Conservation (phyloP, 345 rosid species). For the Linum usitatissimum region DNA sequence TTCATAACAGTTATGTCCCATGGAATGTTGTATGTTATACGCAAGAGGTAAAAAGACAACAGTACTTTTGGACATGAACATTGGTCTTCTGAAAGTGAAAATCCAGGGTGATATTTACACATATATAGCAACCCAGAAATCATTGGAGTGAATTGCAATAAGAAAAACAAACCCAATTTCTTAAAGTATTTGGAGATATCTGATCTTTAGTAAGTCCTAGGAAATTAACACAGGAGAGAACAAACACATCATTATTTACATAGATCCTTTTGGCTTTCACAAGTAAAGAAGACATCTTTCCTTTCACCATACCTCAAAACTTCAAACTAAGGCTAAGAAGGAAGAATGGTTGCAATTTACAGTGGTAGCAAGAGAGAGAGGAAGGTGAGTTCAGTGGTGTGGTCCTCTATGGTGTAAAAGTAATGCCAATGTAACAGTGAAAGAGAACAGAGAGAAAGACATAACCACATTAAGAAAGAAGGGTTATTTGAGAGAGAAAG, state of each 20-base stretch:
- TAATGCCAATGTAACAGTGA: slow-evolving; percentile 18
- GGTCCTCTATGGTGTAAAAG: neutral
- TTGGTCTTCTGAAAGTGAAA: neutral
- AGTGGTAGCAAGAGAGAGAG: neutral
- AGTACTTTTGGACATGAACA: neutral
- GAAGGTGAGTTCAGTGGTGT: neutral
- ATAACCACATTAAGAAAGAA: too few species aligned
- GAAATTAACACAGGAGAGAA: too few species aligned
- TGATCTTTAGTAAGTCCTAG: too few species aligned
- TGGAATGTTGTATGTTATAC: neutral
- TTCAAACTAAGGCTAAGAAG: neutral
- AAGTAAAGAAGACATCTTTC: too few species aligned
- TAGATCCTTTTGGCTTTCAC: too few species aligned
- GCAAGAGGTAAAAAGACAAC: neutral
- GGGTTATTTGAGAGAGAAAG: slow-evolving; percentile 4
- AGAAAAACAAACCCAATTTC: neutral
- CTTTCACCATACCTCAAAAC: too few species aligned
- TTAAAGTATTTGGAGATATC: too few species aligned
- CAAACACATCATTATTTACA: too few species aligned
- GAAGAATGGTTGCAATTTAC: neutral
- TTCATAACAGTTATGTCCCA: neutral
- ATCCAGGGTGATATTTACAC: too few species aligned
- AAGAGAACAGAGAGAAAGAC: too few species aligned
- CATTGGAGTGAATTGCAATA: neutral
- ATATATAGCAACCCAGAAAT: neutral